A percentile compares a stretch with the other conserved stretches of the same genome.
Conservation (phyloP, 805 yeast species). For the Barnettozyma wickerhamii region DNA sequence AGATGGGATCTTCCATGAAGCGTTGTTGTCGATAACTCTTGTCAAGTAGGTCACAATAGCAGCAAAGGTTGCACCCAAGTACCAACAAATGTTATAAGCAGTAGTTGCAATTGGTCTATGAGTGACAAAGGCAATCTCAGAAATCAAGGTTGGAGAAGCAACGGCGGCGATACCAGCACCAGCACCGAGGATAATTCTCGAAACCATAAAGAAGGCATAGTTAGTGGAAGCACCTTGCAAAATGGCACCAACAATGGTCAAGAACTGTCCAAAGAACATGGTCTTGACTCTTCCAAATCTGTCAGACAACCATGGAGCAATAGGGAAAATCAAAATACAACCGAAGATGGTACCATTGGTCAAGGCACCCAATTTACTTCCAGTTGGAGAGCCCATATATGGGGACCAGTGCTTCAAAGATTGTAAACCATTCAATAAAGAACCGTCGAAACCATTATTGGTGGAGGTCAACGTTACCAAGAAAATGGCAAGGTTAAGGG, state of each 20-base stretch:
- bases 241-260: conserved; percentile 20
- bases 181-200: conserved; percentile 43
- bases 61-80: conserved; percentile 46
- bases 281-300: conserved; percentile 35
- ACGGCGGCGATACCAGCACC: conserved; percentile 40
- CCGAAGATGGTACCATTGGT: conserved; percentile 40
- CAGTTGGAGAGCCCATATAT: conserved; percentile 36
- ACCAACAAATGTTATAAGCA: conserved; percentile 44
- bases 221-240: conserved; percentile 24
- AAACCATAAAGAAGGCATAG: conserved; percentile 2
- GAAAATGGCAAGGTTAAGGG: conserved; percentile 33
- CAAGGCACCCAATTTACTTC: conserved; percentile 35
- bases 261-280: conserved; percentile 15
- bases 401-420: conserved; percentile 35
- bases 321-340: conserved; percentile 25
- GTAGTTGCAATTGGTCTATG: conserved; percentile 33
- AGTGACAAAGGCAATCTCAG: conserved; percentile 46
- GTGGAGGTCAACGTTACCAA: conserved; percentile 43
- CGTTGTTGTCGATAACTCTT: conserved; percentile 22
- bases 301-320: conserved; percentile 32
- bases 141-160: conserved; percentile 42
- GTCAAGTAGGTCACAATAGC: conserved; percentile 48
- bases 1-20: conserved; percentile 53
- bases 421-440: conserved; percentile 47
- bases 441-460: conserved; percentile 43